These are phyloP conservation scores for Yamadazyma olivae DNA, from an alignment of 805 yeast species.

Conservation along the genomic window DNA sequence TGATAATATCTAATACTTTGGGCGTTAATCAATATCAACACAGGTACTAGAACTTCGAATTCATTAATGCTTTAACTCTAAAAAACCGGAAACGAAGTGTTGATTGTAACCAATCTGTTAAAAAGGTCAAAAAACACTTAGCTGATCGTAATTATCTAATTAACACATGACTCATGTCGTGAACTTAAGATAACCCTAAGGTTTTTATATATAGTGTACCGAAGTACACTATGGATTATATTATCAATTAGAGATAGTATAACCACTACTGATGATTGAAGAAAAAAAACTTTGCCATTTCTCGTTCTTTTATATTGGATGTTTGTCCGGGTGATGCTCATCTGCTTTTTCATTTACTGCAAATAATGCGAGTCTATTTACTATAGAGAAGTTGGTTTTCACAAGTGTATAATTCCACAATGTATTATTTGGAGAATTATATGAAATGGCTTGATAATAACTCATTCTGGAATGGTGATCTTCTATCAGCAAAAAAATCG, in stretches of 20 bases:
- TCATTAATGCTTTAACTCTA: constrained; percentile 41
- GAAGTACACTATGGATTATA: constrained; percentile 45
- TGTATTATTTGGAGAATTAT: too few species aligned
- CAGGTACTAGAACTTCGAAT: constrained; percentile 22
- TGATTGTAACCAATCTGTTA: constrained; percentile 71
- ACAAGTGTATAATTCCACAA: too few species aligned
- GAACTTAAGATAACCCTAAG: constrained; percentile 33
- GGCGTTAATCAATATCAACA: constrained; percentile 16
- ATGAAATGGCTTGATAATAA: constrained; percentile 56
- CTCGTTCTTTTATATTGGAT: neutral
- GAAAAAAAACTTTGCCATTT: neutral
- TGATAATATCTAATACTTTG: constrained; percentile 43
- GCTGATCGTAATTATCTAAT: constrained; percentile 46
- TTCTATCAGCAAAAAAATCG: constrained; percentile 12
- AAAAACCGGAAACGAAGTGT: constrained; percentile 76
- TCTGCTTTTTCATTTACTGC: too few species aligned
- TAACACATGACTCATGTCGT: constrained; percentile 44
- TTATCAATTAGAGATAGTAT: constrained; percentile 63
- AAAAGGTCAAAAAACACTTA: constrained; percentile 68
- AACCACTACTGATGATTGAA: constrained; percentile 74
- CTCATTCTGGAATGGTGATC: constrained; percentile 48
- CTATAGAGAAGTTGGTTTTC: too few species aligned
- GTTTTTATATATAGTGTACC: constrained; percentile 42
- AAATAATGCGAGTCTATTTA: too few species aligned
- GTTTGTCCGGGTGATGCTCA: constrained; percentile 8